phyloP scores from a whole-genome alignment of 192 early-diverging fungal genomes.

The Coemansia sp. region DNA sequence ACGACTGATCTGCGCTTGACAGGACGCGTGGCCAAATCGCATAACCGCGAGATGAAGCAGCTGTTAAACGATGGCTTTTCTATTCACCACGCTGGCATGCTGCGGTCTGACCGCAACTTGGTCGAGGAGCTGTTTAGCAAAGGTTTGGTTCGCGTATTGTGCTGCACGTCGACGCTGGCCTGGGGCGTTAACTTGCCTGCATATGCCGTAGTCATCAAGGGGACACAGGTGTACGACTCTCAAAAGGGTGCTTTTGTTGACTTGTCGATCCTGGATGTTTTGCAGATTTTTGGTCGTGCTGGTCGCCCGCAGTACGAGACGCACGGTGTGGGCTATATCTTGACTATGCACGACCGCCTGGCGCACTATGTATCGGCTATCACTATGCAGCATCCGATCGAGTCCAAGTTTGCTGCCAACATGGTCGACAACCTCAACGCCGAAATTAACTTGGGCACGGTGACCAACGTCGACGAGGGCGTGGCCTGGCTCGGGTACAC shows the following conservation, averaged over 20 bases:
- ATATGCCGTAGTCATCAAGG: constrained; percentile 98
- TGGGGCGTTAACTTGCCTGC: constrained; percentile 99
- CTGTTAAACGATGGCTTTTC: constrained; percentile 81
- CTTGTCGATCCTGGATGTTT: constrained; percentile 95
- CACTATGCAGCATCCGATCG: constrained; percentile 96
- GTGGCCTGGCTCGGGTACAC: constrained; percentile 98
- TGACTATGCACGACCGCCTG: constrained; percentile 93
- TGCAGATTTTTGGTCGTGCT: constrained; percentile 99
- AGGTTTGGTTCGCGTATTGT: constrained; percentile 78
- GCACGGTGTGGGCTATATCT: constrained; percentile 89
- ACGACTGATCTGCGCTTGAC: constrained; percentile 53
- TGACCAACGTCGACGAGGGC: constrained; percentile 93
- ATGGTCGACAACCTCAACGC: constrained; percentile 97
- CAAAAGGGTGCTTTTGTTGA: constrained; percentile 94
- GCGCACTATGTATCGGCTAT: constrained; percentile 91
- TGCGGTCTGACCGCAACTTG: constrained; percentile 80
- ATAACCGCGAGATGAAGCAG: constrained; percentile 85
- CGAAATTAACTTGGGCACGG: constrained; percentile 93
- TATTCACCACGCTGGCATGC: constrained; percentile 98
- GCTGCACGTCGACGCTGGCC: constrained; percentile 96
- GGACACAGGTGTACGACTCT: constrained; percentile 93
- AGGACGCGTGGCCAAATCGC: constrained; percentile 69
- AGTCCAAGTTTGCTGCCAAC: constrained; percentile 82
- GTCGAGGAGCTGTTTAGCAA: constrained; percentile 88
- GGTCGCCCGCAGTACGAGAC: constrained; percentile 93